Conservation (phyloP, 2,329 filamentous ascomycete species). For the Paraconiothyrium sp. region DNA sequence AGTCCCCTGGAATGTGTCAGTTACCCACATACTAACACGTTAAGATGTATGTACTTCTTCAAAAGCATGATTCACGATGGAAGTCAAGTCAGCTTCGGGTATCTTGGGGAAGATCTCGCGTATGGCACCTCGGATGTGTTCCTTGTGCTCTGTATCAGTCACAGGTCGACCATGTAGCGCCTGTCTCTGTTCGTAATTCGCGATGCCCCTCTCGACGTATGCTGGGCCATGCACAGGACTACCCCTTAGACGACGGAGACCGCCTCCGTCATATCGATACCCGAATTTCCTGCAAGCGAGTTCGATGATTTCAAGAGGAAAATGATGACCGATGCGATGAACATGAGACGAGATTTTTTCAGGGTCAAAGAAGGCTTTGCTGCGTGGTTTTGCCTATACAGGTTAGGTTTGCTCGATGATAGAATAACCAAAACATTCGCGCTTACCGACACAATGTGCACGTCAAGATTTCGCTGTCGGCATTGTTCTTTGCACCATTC, state of each 20-base stretch:
- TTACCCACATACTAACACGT: background rate
- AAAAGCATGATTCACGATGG: conserved; percentile 69
- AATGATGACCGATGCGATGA: conserved; percentile 70
- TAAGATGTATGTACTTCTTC: conserved; percentile 57
- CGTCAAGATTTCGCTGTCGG: conserved; percentile 61
- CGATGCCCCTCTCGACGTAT: conserved; percentile 48
- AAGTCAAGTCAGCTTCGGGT: conserved; percentile 64
- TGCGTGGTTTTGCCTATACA: conserved; percentile 53
- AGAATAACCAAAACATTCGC: conserved; percentile 11
- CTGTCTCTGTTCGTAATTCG: conserved; percentile 43
- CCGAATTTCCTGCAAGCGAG: conserved; percentile 63
- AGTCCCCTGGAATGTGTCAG: conserved; percentile 56
- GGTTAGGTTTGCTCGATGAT: conserved; percentile 2
- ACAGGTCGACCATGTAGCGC: conserved; percentile 35
- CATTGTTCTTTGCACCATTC: conserved; percentile 67
- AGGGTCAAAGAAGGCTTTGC: conserved; percentile 59
- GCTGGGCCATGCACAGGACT: conserved; percentile 29
- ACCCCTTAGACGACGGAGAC: conserved; percentile 32
- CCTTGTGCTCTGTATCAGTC: conserved; percentile 57
- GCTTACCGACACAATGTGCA: conserved; percentile 70
- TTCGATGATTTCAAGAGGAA: conserved; percentile 67
- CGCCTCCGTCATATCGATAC: conserved; percentile 34
- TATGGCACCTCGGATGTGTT: conserved; percentile 67
- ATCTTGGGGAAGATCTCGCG: conserved; percentile 71
- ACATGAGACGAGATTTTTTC: conserved; percentile 68